phyloP scores from a whole-genome alignment of 768 basidiomycete species.

The Leccinum obscurum region DNA sequence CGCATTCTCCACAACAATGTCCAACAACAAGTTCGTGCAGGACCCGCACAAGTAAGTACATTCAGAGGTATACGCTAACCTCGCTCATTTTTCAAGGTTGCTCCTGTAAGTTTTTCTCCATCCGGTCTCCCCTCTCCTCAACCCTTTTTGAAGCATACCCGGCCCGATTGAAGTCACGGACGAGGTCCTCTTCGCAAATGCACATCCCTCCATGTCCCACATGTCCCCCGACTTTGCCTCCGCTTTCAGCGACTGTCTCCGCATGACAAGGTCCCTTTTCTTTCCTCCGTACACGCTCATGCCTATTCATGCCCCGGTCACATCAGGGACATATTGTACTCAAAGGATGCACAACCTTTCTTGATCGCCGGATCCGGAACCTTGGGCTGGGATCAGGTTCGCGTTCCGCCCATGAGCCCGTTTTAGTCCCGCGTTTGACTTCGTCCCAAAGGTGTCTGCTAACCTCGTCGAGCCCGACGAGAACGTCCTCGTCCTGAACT shows the following conservation, averaged over 20 bases:
- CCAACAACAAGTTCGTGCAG: conserved; percentile 30
- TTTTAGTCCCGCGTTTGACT: background rate
- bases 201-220: conserved; percentile 87
- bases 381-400: conserved; percentile 92
- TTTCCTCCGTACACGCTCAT: background rate
- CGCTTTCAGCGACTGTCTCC: conserved; percentile 85
- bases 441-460: conserved; percentile 65
- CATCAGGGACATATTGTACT: conserved; percentile 70
- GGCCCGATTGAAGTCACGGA: conserved; percentile 66
- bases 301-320: background rate
- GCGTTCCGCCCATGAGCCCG: conserved; percentile 15
- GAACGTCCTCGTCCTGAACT: conserved; percentile 78
- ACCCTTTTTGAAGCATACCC: conserved; percentile 46
- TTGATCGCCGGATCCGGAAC: conserved; percentile 94
- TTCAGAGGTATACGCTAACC: conserved; percentile 19
- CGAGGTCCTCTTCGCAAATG: conserved; percentile 88
- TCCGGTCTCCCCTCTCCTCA: background rate
- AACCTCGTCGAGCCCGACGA: conserved; percentile 88
- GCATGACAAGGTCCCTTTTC: conserved; percentile 66
- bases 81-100: conserved; percentile 38
- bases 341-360: conserved; percentile 83
- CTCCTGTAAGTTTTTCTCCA: conserved; percentile 40
- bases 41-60: conserved; percentile 47
- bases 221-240: conserved; percentile 86
- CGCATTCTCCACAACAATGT: conserved; percentile 13